Percentiles rank a stretch among this genome's conserved stretches.
Evolutionary conservation across 345 rosid species (phyloP).

Genomic region (Syzygium oleosum): DNA sequence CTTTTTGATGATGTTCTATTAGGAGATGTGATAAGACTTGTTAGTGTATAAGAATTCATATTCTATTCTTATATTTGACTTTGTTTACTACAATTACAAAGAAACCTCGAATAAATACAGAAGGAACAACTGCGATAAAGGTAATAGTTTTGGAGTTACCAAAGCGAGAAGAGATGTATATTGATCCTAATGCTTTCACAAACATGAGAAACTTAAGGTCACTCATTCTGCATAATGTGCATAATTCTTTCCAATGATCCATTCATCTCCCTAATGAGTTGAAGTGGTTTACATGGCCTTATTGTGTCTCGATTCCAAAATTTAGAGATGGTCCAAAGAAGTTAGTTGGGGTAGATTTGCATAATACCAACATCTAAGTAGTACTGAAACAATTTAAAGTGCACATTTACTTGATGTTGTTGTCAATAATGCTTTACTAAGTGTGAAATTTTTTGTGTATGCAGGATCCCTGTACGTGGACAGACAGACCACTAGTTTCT

Average conservation of each 20-base stretch:
- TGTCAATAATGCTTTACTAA: not conserved
- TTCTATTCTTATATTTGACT: no score
- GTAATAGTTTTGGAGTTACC: no score
- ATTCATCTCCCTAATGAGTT: not conserved
- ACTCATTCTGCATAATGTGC: not conserved
- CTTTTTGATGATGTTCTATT: no score
- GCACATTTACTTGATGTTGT: not conserved
- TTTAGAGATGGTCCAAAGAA: not conserved
- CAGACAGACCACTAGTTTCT: not conserved
- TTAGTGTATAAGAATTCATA: no score
- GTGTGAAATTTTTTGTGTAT: no score
- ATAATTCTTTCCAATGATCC: not conserved
- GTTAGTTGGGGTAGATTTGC: not conserved
- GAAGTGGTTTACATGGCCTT: not conserved
- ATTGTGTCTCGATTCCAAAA: not conserved
- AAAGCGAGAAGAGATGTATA: no score
- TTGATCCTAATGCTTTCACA: not conserved
- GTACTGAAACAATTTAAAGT: not conserved
- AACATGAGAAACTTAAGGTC: not conserved
- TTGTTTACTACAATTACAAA: no score
- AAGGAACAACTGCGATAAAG: no score
- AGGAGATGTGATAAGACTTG: no score
- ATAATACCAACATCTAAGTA: not conserved
- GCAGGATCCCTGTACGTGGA: not conserved
- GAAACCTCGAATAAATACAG: no score